A percentile compares a stretch with the other conserved stretches of the same genome.
phyloP scores from a whole-genome alignment of 2,329 filamentous ascomycete genomes.

The Penicillium thymicola region DNA sequence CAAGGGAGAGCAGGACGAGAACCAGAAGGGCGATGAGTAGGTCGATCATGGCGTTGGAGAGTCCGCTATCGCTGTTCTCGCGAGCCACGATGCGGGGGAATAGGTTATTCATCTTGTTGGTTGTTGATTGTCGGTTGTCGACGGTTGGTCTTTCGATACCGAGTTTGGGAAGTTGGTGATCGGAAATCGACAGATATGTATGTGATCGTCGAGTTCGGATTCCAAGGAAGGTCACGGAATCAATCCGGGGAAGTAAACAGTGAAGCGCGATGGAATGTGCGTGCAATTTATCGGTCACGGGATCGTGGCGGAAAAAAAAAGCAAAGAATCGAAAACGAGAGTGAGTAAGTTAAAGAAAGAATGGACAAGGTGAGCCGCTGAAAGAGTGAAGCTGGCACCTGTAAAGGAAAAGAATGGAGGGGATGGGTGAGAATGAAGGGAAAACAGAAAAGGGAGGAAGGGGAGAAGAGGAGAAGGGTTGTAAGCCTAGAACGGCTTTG shows the following conservation, averaged over 20 bases:
- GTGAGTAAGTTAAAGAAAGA: conserved; percentile 37
- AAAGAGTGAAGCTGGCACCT: conserved; percentile 63
- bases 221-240: conserved; percentile 19
- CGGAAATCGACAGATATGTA: conserved; percentile 3
- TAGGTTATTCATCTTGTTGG: conserved; percentile 38
- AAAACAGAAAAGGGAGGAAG: conserved; percentile 21
- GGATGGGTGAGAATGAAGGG: conserved; percentile 22
- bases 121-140: conserved; percentile 7
- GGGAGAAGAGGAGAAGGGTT: conserved; percentile 22
- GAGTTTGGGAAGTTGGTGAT: neutral
- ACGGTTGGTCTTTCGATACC: neutral
- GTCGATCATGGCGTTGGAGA: conserved; percentile 65
- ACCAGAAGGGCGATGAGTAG: conserved; percentile 76
- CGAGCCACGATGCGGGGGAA: conserved; percentile 51
- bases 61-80: conserved; percentile 45
- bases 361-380: conserved; percentile 52
- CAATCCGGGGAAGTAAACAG: conserved; percentile 14
- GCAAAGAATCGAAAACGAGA: conserved; percentile 3
- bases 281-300: neutral
- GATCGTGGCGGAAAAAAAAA: conserved; percentile 5
- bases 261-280: neutral
- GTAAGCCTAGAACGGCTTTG: conserved; percentile 6
- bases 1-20: conserved; percentile 69
- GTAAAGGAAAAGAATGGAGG: conserved; percentile 32
- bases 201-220: conserved; percentile 19